phyloP scores from a whole-genome alignment of 139 green algal species.

The Chlamydomonas schloesseri region DNA sequence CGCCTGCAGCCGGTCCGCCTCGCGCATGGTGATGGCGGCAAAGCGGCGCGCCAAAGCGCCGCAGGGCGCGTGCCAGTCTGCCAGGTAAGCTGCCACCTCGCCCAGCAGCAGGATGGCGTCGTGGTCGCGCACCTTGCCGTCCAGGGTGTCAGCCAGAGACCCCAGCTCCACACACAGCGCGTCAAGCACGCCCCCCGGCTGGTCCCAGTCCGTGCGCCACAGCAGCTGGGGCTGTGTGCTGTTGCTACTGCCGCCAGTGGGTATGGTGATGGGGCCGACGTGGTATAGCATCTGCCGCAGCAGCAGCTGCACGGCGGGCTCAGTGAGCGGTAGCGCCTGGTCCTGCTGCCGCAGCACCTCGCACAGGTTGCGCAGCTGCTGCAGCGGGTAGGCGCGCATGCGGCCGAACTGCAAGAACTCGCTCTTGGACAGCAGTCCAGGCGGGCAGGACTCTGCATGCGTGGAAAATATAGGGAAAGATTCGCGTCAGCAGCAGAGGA shows the following conservation, averaged over 20 bases:
- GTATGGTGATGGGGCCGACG: not conserved
- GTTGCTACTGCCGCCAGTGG: not conserved
- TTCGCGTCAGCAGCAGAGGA: too few relatives aligned
- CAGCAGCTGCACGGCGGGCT: slow-evolving; percentile 49
- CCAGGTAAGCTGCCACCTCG: slow-evolving; percentile 59
- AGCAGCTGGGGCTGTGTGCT: not conserved
- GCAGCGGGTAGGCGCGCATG: slow-evolving; percentile 53
- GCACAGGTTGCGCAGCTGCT: slow-evolving; percentile 45
- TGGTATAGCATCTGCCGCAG: slow-evolving; percentile 61
- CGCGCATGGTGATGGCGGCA: slow-evolving; percentile 49
- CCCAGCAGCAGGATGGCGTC: slow-evolving; percentile 60
- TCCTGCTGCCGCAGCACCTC: slow-evolving; percentile 26
- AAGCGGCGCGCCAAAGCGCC: slow-evolving; percentile 48
- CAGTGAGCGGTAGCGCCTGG: slow-evolving; percentile 40
- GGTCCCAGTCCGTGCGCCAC: slow-evolving; percentile 6
- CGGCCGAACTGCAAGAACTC: slow-evolving; percentile 39
- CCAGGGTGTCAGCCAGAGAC: slow-evolving; percentile 51
- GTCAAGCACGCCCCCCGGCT: slow-evolving; percentile 10
- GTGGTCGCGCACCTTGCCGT: slow-evolving; percentile 44
- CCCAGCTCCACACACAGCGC: slow-evolving; percentile 43
- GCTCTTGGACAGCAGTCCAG: slow-evolving; percentile 44
- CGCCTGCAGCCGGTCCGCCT: slow-evolving; percentile 45
- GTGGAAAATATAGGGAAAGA: too few relatives aligned
- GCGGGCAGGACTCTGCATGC: too few relatives aligned
- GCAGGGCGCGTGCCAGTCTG: slow-evolving; percentile 15